phyloP scores from a whole-genome alignment of 73 alveolate genomes.

The Effrenium voratum region DNA sequence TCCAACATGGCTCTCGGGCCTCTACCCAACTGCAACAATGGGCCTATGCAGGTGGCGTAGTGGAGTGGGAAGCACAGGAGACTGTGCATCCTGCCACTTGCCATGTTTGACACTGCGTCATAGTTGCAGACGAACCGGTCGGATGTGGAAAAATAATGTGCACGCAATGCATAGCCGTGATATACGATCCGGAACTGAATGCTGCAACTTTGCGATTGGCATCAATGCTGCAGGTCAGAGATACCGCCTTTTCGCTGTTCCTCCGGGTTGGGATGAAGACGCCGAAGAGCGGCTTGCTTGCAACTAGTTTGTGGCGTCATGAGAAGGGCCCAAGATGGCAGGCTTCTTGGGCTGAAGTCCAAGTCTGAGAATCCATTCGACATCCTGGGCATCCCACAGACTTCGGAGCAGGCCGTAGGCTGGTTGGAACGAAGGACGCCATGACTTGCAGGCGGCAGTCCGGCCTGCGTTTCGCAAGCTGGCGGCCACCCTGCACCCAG shows the following conservation, averaged over 20 bases:
- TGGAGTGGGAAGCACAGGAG: too few species aligned
- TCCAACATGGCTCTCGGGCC: too few species aligned
- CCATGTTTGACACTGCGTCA: too few species aligned
- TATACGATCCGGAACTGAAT: neutral
- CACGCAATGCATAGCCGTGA: too few species aligned
- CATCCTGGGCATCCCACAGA: constrained; percentile 42
- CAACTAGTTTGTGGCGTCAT: neutral
- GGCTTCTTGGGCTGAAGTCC: constrained; percentile 41
- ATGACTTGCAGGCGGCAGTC: constrained; percentile 1
- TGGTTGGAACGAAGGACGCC: neutral
- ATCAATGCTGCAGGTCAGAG: too few species aligned
- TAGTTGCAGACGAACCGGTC: too few species aligned
- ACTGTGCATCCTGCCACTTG: too few species aligned
- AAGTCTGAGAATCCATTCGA: constrained; percentile 43
- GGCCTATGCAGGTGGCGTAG: too few species aligned
- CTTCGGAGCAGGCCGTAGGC: constrained; percentile 23
- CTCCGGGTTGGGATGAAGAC: constrained; percentile 36
- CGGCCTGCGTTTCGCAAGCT: constrained; percentile 83
- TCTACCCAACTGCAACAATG: too few species aligned
- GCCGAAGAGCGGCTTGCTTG: constrained; percentile 60
- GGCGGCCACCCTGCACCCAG: constrained; percentile 72
- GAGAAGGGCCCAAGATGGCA: neutral
- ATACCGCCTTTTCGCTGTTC: neutral
- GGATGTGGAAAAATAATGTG: too few species aligned
- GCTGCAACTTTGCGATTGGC: neutral